These are phyloP conservation scores for Suillus subluteus DNA, from an alignment of 768 basidiomycete species.

Conservation along the genomic window DNA sequence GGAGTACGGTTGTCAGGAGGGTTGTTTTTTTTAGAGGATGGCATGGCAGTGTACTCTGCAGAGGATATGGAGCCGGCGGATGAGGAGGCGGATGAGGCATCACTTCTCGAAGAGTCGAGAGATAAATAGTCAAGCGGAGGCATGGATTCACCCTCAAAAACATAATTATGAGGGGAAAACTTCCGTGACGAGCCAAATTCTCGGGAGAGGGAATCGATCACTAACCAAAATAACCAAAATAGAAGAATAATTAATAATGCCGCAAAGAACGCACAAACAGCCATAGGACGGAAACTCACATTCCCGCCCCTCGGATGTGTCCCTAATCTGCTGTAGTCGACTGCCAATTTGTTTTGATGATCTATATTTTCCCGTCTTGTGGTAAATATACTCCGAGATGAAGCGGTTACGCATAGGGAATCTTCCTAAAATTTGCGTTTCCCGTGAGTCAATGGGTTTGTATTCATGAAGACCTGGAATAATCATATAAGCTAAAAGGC, in stretches of 20 bases:
- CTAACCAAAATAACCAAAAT: constrained; percentile 35
- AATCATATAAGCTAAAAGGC: constrained; percentile 21
- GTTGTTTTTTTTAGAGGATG: constrained; percentile 26
- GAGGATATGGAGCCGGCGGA: constrained; percentile 21
- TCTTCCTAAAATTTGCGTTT: constrained; percentile 72
- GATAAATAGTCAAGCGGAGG: constrained; percentile 31
- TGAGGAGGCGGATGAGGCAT: constrained; percentile 24
- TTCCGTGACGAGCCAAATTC: constrained; percentile 27
- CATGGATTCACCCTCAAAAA: constrained; percentile 19
- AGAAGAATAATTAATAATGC: constrained; percentile 30
- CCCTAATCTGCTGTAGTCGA: constrained; percentile 76
- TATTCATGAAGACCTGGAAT: constrained; percentile 69
- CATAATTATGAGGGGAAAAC: constrained; percentile 20
- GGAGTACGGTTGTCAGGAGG: constrained; percentile 32
- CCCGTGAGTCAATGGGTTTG: constrained; percentile 71
- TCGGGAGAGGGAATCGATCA: constrained; percentile 39
- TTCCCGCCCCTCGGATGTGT: constrained; percentile 72
- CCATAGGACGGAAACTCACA: constrained; percentile 46
- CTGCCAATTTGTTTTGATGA: constrained; percentile 83
- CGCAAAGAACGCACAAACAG: constrained; percentile 28
- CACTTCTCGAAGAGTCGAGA: constrained; percentile 16
- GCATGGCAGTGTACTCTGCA: constrained; percentile 21
- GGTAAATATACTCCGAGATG: constrained; percentile 76
- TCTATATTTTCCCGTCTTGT: constrained; percentile 68
- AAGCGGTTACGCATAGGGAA: constrained; percentile 82